Evolutionary conservation across 2,329 filamentous ascomycete species (phyloP).

Genomic region (Elsinoe fawcettii): DNA sequence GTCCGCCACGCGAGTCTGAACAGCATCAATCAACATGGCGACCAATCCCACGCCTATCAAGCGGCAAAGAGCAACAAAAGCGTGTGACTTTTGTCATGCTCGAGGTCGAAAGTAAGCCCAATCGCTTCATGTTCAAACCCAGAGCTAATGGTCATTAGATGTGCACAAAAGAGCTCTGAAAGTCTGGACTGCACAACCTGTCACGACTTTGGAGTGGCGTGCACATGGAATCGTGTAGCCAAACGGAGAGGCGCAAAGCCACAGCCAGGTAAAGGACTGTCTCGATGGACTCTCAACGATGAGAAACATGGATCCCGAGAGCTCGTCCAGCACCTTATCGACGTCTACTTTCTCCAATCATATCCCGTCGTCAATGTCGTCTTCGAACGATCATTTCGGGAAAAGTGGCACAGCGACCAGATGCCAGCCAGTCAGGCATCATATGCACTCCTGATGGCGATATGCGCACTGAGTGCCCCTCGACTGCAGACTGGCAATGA

Average conservation of each 20-base stretch:
- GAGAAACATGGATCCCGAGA: background rate
- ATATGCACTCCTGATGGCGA: slow-evolving; percentile 4
- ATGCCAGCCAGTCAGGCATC: background rate
- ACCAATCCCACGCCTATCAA: background rate
- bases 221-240: slow-evolving; percentile 9
- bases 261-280: slow-evolving; percentile 1
- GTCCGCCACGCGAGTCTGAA: background rate
- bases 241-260: slow-evolving; percentile 8
- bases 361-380: slow-evolving; percentile 11
- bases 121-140: background rate
- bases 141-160: background rate
- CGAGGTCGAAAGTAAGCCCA: slow-evolving; percentile 1
- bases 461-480: background rate
- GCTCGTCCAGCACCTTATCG: background rate
- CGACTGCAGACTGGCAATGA: background rate
- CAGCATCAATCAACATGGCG: background rate
- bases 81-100: slow-evolving; percentile 11
- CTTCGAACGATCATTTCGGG: slow-evolving; percentile 7
- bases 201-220: slow-evolving; percentile 3
- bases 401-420: slow-evolving; percentile 4
- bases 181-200: background rate
- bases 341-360: background rate
- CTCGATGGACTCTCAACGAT: slow-evolving; percentile 6
- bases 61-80: slow-evolving; percentile 3
- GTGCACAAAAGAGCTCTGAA: background rate